A percentile compares a stretch with the other conserved stretches of the same genome.
These are phyloP conservation scores for Cladorrhinum sp. DNA, from an alignment of 2,329 filamentous ascomycete species.

Conservation along the genomic window DNA sequence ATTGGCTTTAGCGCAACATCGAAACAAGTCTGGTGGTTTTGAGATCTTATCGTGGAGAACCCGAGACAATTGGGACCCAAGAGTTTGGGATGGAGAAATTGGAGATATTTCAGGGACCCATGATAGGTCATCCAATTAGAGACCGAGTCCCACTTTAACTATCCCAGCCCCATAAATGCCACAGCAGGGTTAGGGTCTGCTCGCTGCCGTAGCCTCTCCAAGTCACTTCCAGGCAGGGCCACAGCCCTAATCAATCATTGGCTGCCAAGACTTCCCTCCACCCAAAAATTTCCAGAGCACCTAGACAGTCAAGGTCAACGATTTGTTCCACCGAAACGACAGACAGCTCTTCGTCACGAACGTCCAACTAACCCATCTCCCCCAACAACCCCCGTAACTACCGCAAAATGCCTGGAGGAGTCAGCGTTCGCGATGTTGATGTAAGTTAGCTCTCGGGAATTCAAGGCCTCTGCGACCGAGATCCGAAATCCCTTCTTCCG, in stretches of 20 bases:
- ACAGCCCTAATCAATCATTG: slow-evolving; percentile 15
- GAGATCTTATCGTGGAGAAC: background rate
- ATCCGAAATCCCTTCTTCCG: slow-evolving; percentile 23
- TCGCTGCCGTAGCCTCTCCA: background rate
- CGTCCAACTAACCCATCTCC: slow-evolving; percentile 23
- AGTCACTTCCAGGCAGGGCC: slow-evolving; percentile 12
- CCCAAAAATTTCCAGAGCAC: slow-evolving; percentile 20
- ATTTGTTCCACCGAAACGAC: slow-evolving; percentile 4
- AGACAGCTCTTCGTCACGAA: slow-evolving; percentile 22
- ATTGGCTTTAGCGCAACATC: background rate
- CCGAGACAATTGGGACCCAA: background rate
- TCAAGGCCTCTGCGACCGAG: slow-evolving; percentile 30
- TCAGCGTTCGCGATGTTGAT: slow-evolving; percentile 82
- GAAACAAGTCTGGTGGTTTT: background rate
- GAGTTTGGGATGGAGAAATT: background rate
- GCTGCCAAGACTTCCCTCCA: slow-evolving; percentile 21
- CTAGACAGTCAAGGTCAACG: slow-evolving; percentile 11
- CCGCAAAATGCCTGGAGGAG: slow-evolving; percentile 72
- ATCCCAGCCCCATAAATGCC: background rate
- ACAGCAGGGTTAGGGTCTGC: slow-evolving; percentile 13
- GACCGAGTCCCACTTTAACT: background rate
- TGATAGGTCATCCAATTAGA: background rate
- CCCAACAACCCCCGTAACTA: slow-evolving; percentile 24
- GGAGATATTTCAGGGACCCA: background rate
- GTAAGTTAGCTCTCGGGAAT: slow-evolving; percentile 51